phyloP scores from a whole-genome alignment of 805 yeast genomes.

The Schizosaccharomyces pombe region DNA sequence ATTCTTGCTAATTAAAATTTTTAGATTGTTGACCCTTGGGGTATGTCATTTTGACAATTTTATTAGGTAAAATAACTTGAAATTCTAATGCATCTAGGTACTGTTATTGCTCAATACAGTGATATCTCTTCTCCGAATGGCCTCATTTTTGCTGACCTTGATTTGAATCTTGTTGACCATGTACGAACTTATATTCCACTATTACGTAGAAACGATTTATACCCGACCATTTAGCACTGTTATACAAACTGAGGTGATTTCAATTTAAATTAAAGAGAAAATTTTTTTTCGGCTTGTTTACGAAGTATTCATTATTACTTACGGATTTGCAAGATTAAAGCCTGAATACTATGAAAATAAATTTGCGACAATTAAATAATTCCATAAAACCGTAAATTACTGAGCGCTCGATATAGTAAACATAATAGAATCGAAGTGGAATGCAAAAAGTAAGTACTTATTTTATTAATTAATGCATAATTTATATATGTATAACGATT shows the following conservation, averaged over 20 bases:
- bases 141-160: not conserved
- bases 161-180: not conserved
- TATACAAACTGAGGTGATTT: not conserved
- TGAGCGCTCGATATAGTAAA: no score
- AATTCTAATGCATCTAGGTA: not conserved
- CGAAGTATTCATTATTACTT: no score
- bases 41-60: not conserved
- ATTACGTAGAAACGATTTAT: not conserved
- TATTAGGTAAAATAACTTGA: no score
- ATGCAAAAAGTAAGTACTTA: no score
- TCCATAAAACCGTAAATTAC: no score
- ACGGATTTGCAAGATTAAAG: no score
- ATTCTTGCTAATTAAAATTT: not conserved
- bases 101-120: constrained; percentile 1
- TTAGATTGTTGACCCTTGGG: constrained; percentile 4
- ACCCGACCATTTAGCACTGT: not conserved
- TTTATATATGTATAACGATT: not conserved
- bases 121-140: not conserved
- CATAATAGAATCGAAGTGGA: no score
- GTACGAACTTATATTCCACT: not conserved
- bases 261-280: no score
- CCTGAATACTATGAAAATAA: no score
- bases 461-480: no score
- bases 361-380: no score
- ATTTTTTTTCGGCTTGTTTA: no score